Base-by-base conservation (phyloP, 108 stramenopile species). In the Fragilariopsis cylindrus region DNA sequence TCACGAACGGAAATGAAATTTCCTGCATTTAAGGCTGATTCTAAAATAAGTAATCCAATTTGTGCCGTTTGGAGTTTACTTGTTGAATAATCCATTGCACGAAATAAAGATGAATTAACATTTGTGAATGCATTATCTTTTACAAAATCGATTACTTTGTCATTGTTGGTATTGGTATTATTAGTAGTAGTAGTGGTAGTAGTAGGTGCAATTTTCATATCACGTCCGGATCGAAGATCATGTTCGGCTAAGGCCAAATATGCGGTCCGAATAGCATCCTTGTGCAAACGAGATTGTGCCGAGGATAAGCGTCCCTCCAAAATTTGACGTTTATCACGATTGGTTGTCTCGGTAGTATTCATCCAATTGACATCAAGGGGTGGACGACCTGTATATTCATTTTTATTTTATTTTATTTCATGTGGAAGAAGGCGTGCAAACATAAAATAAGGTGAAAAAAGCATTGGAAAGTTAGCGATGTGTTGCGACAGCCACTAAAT, bases 241-340 rank as follows among this genome's bases (percentile, higher is more conserved):
- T 75, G 66, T 56, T 73, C 57, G 46, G 81, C 79, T 76, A 87
- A 81, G 7, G 83, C 84, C 71, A 92, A 52, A 48, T 86, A 83
- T 19, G 91, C 93, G 5, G 69, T 83, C 9, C 91, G 83, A 70
- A 94, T 94, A 45, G 87, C 85, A 69, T 92, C 93, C 79, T 90
- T 92, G 81, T 89, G 78, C 68, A 94, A 63, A 64, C 89, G 85
- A 41, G 87, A 79, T 65, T 92, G 90, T 4, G 91, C 88, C 50
- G 84, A 66, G 42, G 76, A 46, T 76, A 94, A 75, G 40, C 93
- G 90, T 54, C 74, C 88, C 76, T 86, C 84, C 57, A 89, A 50
- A 4, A 79, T 60, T n/a, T 77, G 75, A 8, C 81, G 82, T 15
- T 52, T 60, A n/a, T 72, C 57, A 15, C 66, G 72, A 41, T 78